A percentile compares a stretch with the other conserved stretches of the same genome.
These are phyloP conservation scores for Mimosa pudica DNA, from an alignment of 306 rosid species.

Conservation along the genomic window DNA sequence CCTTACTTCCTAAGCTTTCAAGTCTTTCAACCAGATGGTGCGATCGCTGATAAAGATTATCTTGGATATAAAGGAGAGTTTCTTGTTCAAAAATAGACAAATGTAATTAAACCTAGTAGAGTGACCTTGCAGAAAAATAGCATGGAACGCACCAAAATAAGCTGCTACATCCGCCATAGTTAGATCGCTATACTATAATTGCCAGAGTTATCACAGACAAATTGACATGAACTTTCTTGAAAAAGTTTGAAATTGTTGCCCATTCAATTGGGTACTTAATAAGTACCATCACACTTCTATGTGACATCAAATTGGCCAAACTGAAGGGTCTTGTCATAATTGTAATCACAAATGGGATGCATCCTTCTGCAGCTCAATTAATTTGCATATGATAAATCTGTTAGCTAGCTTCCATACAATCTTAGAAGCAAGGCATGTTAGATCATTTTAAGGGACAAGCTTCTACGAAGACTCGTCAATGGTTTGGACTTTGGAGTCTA, in stretches of 20 bases:
- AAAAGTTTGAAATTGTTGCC: slow-evolving; percentile 74
- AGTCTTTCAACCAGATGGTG: slow-evolving; percentile 18
- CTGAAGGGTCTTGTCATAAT: background rate
- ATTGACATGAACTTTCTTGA: slow-evolving; percentile 59
- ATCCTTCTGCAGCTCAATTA: slow-evolving; percentile 20
- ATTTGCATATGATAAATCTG: slow-evolving; percentile 36
- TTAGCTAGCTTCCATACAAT: slow-evolving; percentile 32
- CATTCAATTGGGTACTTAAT: slow-evolving; percentile 27
- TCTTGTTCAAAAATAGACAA: too few relatives aligned
- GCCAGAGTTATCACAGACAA: too few relatives aligned
- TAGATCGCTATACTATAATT: too few relatives aligned
- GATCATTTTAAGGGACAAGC: too few relatives aligned
- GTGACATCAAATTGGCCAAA: slow-evolving; percentile 8
- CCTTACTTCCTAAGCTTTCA: slow-evolving; percentile 10
- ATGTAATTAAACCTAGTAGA: too few relatives aligned
- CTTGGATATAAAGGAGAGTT: background rate
- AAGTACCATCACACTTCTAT: slow-evolving; percentile 48
- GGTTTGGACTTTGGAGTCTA: too few relatives aligned
- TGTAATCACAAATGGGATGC: slow-evolving; percentile 23
- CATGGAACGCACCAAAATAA: too few relatives aligned
- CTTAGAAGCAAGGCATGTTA: too few relatives aligned
- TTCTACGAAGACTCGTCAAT: too few relatives aligned
- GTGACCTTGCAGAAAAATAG: too few relatives aligned
- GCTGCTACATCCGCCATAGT: too few relatives aligned
- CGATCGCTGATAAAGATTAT: slow-evolving; percentile 17